These are phyloP conservation scores for Anthracocystis walkeri DNA, from an alignment of 1,284 basidiomycete species.

Conservation along the genomic window DNA sequence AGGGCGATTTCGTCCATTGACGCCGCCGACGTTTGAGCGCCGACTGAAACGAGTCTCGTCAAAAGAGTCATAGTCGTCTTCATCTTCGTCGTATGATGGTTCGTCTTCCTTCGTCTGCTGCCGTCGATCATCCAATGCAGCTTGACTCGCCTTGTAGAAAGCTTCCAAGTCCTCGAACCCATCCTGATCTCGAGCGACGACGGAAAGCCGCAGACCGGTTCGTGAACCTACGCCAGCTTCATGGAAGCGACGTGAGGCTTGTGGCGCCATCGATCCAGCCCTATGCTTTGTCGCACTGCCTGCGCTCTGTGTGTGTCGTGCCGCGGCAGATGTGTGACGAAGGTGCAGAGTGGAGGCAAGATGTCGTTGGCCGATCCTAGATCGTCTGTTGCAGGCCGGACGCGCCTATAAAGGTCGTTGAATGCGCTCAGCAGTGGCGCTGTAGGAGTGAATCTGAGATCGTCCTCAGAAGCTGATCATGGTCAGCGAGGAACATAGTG, in stretches of 20 bases:
- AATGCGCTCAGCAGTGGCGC: constrained; percentile 1
- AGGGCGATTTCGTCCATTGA: constrained; percentile 3
- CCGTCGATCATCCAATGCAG: constrained; percentile 60
- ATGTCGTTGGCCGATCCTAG: not conserved
- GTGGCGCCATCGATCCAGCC: constrained; percentile 22
- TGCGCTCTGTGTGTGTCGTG: not conserved
- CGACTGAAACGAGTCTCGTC: constrained; percentile 37
- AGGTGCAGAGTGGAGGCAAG: not conserved
- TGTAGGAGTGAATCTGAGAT: not conserved
- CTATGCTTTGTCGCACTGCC: not conserved
- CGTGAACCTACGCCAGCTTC: constrained; percentile 64
- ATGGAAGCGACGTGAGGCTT: constrained; percentile 60
- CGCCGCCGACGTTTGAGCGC: constrained; percentile 12
- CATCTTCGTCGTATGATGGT: constrained; percentile 73
- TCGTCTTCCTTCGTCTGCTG: constrained; percentile 73
- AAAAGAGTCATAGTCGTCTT: constrained; percentile 69
- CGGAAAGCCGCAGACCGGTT: constrained; percentile 63
- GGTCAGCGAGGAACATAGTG: not conserved
- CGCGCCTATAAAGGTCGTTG: not conserved
- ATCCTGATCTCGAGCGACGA: constrained; percentile 74
- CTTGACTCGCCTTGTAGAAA: constrained; percentile 64
- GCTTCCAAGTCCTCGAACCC: constrained; percentile 72
- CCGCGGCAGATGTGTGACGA: no score
- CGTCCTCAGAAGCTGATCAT: constrained; percentile 2
- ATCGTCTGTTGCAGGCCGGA: not conserved